phyloP scores from a whole-genome alignment of 164 flowering plant genomes.

The Aristolochia californica region DNA sequence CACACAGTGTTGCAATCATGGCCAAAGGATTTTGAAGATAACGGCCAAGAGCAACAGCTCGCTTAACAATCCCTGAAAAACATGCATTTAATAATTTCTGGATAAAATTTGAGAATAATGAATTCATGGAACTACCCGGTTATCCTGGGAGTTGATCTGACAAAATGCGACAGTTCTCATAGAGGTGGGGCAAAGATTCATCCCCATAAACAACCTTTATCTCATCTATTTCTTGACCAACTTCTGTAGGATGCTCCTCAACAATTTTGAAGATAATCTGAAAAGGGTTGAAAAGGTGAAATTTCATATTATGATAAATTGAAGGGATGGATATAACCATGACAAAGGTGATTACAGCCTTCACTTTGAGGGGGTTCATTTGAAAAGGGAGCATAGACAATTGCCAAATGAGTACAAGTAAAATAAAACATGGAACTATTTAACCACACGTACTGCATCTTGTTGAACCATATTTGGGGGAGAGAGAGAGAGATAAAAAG shows the following conservation, averaged over 20 bases:
- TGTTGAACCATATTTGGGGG: too few relatives aligned
- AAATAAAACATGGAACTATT: too few relatives aligned
- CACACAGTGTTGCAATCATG: conserved; percentile 89
- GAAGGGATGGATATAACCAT: too few relatives aligned
- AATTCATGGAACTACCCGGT: conserved; percentile 30
- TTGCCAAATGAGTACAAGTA: too few relatives aligned
- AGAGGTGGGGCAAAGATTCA: conserved; percentile 81
- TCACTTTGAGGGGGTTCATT: too few relatives aligned
- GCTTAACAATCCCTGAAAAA: conserved; percentile 71
- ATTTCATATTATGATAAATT: too few relatives aligned
- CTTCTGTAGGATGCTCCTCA: conserved; percentile 85
- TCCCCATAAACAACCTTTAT: conserved; percentile 76
- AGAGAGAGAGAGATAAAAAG: too few relatives aligned
- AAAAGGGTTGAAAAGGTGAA: neutral
- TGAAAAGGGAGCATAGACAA: too few relatives aligned
- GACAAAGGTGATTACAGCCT: too few relatives aligned
- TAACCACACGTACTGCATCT: too few relatives aligned
- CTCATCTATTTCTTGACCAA: conserved; percentile 73
- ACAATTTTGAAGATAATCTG: conserved; percentile 87
- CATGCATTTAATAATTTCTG: neutral
- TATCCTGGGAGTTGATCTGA: conserved; percentile 80
- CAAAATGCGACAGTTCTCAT: conserved; percentile 83
- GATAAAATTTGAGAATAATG: neutral
- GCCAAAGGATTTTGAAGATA: conserved; percentile 93
- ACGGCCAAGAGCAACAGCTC: conserved; percentile 97